These are phyloP conservation scores for Pseudocercospora crystallina DNA, from an alignment of 2,329 filamentous ascomycete species.

Conservation along the genomic window DNA sequence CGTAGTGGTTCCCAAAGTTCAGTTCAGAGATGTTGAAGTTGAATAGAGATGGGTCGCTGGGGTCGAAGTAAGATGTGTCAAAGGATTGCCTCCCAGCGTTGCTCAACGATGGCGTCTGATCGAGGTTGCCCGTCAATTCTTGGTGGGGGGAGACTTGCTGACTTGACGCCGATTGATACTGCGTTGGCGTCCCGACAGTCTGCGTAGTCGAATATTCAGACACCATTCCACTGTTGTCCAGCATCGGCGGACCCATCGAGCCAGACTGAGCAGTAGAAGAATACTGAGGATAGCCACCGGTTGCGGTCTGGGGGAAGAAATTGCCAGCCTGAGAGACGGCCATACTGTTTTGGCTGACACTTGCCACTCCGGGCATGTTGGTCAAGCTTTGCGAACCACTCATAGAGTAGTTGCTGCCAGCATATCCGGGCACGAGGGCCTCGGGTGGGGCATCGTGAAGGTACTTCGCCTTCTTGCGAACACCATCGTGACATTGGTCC, in stretches of 20 bases:
- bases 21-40: slow-evolving; percentile 94
- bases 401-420: slow-evolving; percentile 62
- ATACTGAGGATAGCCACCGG: slow-evolving; percentile 42
- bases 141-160: slow-evolving; percentile 50
- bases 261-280: slow-evolving; percentile 28
- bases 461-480: slow-evolving; percentile 98
- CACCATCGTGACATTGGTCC: slow-evolving; percentile 90
- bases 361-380: slow-evolving; percentile 18
- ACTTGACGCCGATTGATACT: slow-evolving; percentile 61
- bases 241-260: slow-evolving; percentile 43
- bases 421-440: slow-evolving; percentile 81
- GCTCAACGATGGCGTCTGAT: slow-evolving; percentile 41
- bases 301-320: slow-evolving; percentile 45
- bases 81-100: slow-evolving; percentile 46
- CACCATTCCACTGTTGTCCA: slow-evolving; percentile 43
- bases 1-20: slow-evolving; percentile 95
- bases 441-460: slow-evolving; percentile 93
- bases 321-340: slow-evolving; percentile 36
- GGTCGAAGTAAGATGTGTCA: slow-evolving; percentile 71
- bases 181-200: slow-evolving; percentile 60
- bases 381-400: slow-evolving; percentile 25
- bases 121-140: slow-evolving; percentile 49
- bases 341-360: slow-evolving; percentile 20
- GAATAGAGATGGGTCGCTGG: slow-evolving; percentile 87
- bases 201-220: slow-evolving; percentile 63